Conservation (phyloP, 2,329 filamentous ascomycete genomes). For the Dothideomycetes sp. region DNA sequence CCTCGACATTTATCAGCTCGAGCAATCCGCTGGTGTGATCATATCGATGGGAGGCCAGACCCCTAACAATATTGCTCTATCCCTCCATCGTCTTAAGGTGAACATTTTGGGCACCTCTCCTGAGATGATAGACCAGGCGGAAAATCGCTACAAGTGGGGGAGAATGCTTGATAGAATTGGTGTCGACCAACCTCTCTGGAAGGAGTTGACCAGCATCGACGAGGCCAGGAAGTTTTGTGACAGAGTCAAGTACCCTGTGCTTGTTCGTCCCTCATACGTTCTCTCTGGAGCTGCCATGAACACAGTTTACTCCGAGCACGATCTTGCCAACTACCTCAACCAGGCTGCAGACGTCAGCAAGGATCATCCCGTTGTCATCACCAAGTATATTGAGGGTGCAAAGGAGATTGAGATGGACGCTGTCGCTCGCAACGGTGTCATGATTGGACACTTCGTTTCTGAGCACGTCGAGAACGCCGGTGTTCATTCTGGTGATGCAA, state of each 20-base stretch:
- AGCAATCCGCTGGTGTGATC: slow-evolving; percentile 73
- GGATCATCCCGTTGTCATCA: slow-evolving; percentile 95
- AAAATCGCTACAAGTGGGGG: slow-evolving; percentile 98
- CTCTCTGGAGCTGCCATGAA: slow-evolving; percentile 98
- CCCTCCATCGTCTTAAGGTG: slow-evolving; percentile 78
- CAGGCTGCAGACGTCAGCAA: slow-evolving; percentile 90
- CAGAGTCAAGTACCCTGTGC: slow-evolving; percentile 81
- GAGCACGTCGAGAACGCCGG: slow-evolving; percentile 98
- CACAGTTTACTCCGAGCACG: slow-evolving; percentile 93
- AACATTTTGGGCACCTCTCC: slow-evolving; percentile 92
- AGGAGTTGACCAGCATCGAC: slow-evolving; percentile 89
- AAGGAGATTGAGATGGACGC: slow-evolving; percentile 99
- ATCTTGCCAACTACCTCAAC: slow-evolving; percentile 76
- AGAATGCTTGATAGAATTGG: slow-evolving; percentile 92
- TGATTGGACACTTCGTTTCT: slow-evolving; percentile 93
- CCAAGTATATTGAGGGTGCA: slow-evolving; percentile 98
- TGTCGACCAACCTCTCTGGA: slow-evolving; percentile 96
- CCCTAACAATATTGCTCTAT: slow-evolving; percentile 93
- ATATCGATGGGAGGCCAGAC: slow-evolving; percentile 97
- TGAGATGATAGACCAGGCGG: slow-evolving; percentile 96
- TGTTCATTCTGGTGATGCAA: slow-evolving; percentile 96
- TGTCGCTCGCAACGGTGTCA: slow-evolving; percentile 78
- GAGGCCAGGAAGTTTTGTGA: slow-evolving; percentile 83
- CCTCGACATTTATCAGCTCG: slow-evolving; percentile 85
- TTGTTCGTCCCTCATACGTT: slow-evolving; percentile 93